These are phyloP conservation scores for Xerocomellus intermedius DNA, from an alignment of 768 basidiomycete genomes.

Conservation along the genomic window DNA sequence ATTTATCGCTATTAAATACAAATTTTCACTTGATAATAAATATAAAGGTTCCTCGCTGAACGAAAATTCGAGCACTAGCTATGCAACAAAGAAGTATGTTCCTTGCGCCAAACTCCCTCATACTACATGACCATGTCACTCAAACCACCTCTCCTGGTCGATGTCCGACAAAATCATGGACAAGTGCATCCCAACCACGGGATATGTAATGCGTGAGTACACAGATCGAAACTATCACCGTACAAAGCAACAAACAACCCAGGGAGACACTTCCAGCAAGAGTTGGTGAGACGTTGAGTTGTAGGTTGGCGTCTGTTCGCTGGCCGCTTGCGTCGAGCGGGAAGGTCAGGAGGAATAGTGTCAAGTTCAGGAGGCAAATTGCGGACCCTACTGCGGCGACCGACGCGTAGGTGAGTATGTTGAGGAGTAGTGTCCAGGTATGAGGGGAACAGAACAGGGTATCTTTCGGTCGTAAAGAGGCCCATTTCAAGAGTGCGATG, in stretches of 20 bases:
- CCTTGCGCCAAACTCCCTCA: no score
- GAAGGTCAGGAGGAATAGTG: background rate
- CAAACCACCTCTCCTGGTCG: no score
- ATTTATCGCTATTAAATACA: no score
- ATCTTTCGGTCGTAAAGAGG: slow-evolving; percentile 17
- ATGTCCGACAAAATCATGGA: no score
- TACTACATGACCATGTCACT: no score
- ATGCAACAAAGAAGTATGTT: no score
- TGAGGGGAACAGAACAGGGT: slow-evolving; percentile 18
- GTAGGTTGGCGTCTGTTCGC: background rate
- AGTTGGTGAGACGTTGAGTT: background rate
- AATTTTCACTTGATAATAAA: no score
- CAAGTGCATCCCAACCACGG: background rate
- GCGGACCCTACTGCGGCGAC: slow-evolving; percentile 1
- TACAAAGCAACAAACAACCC: background rate
- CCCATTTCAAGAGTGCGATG: slow-evolving; percentile 19
- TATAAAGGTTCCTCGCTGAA: no score
- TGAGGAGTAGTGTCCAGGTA: slow-evolving; percentile 22
- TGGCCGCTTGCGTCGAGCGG: background rate
- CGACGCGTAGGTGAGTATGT: slow-evolving; percentile 2
- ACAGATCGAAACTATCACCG: background rate
- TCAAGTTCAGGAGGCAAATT: slow-evolving; percentile 9
- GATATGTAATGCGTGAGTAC: background rate
- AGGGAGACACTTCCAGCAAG: slow-evolving; percentile 6
- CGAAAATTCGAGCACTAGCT: no score